A percentile compares a stretch with the other conserved stretches of the same genome.
phyloP scores from a whole-genome alignment of 1,139 yeast species.

The Meyerozyma guilliermondii region DNA sequence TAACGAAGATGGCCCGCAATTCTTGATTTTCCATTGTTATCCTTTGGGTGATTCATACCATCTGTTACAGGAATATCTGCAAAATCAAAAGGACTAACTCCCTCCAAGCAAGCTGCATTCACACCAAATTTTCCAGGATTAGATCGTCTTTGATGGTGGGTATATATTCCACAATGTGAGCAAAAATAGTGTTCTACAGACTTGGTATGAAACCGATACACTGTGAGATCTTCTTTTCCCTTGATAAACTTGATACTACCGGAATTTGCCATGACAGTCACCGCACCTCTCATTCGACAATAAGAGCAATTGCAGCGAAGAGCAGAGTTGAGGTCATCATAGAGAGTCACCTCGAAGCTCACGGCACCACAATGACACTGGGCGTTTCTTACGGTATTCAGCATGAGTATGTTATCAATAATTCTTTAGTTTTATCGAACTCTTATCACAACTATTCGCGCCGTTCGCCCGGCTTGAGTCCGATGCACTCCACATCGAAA shows the following conservation, averaged over 20 bases:
- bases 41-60: not conserved
- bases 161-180: not conserved
- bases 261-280: not conserved
- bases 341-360: not conserved
- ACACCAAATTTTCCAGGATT: not conserved
- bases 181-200: not conserved
- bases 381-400: not conserved
- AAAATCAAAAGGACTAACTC: not conserved
- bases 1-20: not conserved
- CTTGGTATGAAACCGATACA: not conserved
- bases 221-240: not conserved
- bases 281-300: not conserved
- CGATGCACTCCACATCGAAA: too few relatives aligned
- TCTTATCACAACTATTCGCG: too few relatives aligned
- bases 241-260: not conserved
- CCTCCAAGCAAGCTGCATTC: not conserved
- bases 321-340: not conserved
- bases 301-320: not conserved
- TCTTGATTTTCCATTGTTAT: not conserved
- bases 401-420: too few relatives aligned
- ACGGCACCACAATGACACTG: not conserved
- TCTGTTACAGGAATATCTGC: not conserved
- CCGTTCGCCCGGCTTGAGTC: too few relatives aligned
- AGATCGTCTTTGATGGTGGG: not conserved
- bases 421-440: too few relatives aligned